Percentiles rank a stretch among this genome's conserved stretches.
Conservation (phyloP, 805 yeast genomes). For the Ogataea corticis region DNA sequence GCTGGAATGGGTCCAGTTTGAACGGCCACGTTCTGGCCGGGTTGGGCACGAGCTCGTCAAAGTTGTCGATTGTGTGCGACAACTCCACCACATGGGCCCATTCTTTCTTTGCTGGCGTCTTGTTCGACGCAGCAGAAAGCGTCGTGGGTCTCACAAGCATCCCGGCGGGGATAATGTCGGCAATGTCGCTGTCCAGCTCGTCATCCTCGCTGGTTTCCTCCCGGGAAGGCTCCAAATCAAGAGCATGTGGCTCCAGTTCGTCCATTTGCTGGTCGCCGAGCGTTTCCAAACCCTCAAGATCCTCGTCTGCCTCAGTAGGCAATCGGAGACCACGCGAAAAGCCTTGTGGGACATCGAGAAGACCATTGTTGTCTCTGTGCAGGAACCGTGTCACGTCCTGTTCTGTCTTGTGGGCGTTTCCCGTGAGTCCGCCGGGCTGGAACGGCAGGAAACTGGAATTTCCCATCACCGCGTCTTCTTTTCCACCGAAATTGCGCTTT, state of each 20-base stretch:
- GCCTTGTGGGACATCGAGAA: constrained; percentile 84
- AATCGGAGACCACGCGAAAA: constrained; percentile 65
- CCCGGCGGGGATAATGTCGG: constrained; percentile 30
- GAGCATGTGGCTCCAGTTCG: constrained; percentile 11
- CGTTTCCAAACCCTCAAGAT: constrained; percentile 9
- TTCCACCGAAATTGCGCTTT: constrained; percentile 64
- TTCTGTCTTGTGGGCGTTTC: constrained; percentile 7
- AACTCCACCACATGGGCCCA: constrained; percentile 98
- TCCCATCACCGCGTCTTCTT: constrained; percentile 66
- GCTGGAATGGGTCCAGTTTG: constrained; percentile 90
- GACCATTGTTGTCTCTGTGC: constrained; percentile 71
- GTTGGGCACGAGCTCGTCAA: constrained; percentile 83
- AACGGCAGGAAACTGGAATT: constrained; percentile 79
- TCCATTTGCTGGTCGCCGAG: constrained; percentile 10
- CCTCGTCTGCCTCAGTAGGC: constrained; percentile 10
- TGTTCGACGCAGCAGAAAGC: constrained; percentile 7
- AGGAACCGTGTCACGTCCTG: constrained; percentile 42
- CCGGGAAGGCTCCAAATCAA: constrained; percentile 2
- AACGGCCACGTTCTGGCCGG: constrained; percentile 96
- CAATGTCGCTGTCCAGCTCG: constrained; percentile 29
- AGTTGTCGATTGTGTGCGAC: constrained; percentile 79
- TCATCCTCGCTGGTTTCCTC: constrained; percentile 9
- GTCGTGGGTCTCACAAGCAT: constrained; percentile 29
- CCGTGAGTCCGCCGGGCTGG: constrained; percentile 78
- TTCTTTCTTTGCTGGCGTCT: constrained; percentile 39